These are phyloP conservation scores for Venturia carpophila DNA, from an alignment of 2,329 filamentous ascomycete genomes.

Conservation along the genomic window DNA sequence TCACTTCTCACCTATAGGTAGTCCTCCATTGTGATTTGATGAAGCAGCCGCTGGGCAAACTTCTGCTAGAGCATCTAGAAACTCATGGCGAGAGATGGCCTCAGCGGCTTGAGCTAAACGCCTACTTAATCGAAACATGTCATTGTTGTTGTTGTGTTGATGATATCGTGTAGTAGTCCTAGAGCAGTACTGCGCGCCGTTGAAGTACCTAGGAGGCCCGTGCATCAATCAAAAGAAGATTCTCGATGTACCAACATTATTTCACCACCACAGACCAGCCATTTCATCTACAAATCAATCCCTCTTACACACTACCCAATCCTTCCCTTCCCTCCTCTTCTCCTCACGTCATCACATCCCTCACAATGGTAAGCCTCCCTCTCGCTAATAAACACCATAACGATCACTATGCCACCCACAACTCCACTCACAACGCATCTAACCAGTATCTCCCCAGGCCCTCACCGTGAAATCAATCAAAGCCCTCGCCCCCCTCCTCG, in stretches of 20 bases:
- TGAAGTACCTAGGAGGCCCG: neutral
- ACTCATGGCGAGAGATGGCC: constrained; percentile 9
- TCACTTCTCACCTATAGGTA: neutral
- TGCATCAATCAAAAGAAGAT: neutral
- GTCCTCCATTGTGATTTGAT: constrained; percentile 5
- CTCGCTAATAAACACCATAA: neutral
- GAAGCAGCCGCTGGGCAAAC: neutral
- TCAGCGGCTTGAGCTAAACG: constrained; percentile 10
- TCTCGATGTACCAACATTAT: neutral
- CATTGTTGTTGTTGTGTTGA: neutral
- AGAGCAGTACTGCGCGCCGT: neutral
- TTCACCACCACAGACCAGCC: neutral
- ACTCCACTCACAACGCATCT: neutral
- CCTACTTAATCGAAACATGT: constrained; percentile 11
- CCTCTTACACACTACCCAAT: neutral
- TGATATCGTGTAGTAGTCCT: neutral
- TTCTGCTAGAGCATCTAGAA: constrained; percentile 13
- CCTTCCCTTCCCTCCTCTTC: neutral
- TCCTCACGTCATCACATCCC: neutral
- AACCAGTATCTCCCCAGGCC: constrained; percentile 18
- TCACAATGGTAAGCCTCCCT: constrained; percentile 2
- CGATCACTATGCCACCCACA: constrained; percentile 1
- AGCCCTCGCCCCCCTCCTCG: constrained; percentile 87
- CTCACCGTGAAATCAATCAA: constrained; percentile 85
- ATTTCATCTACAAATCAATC: neutral